phyloP scores from a whole-genome alignment of 495 filamentous ascomycete species.

The Penicillium egyptiacum region DNA sequence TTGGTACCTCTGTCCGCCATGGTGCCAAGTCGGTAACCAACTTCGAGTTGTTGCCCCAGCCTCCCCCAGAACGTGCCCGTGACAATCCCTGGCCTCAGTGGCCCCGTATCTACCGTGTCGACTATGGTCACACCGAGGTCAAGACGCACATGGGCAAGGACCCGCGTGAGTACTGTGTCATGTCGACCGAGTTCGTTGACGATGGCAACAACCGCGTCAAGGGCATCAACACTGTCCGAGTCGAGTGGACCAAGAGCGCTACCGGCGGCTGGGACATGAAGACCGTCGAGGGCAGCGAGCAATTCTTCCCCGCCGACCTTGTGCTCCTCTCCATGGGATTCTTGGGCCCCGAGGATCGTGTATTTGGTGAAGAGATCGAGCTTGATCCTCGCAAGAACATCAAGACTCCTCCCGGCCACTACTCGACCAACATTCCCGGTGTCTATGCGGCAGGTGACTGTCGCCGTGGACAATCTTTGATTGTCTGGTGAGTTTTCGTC shows the following conservation, averaged over 20 bases:
- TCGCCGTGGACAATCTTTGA: constrained; percentile 91
- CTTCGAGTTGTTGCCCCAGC: constrained; percentile 96
- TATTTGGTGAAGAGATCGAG: constrained; percentile 84
- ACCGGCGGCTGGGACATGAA: constrained; percentile 99
- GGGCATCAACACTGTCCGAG: constrained; percentile 96
- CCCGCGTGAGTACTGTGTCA: constrained; percentile 97
- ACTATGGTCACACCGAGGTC: constrained; percentile 96
- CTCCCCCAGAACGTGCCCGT: constrained; percentile 86
- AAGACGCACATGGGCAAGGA: constrained; percentile 97
- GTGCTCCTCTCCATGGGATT: constrained; percentile 99
- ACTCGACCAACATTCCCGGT: constrained; percentile 82
- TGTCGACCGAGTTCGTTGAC: constrained; percentile 97
- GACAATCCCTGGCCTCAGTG: constrained; percentile 99
- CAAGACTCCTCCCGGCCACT: constrained; percentile 90
- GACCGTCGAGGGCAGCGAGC: constrained; percentile 88
- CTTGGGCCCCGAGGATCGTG: constrained; percentile 89
- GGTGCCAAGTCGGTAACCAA: constrained; percentile 96
- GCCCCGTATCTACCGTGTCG: constrained; percentile 97
- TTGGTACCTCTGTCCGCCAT: constrained; percentile 96
- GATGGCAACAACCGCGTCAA: constrained; percentile 87
- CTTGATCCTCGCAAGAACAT: constrained; percentile 95
- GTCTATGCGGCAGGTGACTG: constrained; percentile 98
- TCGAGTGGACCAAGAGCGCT: constrained; percentile 92
- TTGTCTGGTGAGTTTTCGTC: constrained; percentile 79
- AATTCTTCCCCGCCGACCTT: constrained; percentile 97